Base-by-base conservation (phyloP, 305 asterid genomes). In the Solanum hybrid region DNA sequence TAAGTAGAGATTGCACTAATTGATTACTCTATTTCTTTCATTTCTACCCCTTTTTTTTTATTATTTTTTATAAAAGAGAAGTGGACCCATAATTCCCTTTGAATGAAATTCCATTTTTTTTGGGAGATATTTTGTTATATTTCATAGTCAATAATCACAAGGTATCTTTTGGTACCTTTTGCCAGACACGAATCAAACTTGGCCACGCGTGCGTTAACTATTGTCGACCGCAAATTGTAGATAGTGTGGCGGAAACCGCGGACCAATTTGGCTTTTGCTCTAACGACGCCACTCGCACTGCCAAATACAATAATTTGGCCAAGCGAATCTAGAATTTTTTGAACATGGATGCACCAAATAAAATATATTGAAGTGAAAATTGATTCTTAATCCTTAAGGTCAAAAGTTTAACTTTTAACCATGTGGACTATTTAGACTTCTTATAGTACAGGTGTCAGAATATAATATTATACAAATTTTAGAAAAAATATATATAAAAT, bases 51-150 rank as follows among this genome's bases (percentile, higher is more conserved):
- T 34, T 5, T 34, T 37, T 37, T 11, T 3, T 38, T 31, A 31
- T 31, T 31, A 31, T 5, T 72, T 6, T 12, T 0, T 4, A 5
- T 27, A 27, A 69, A 72, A 45, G 36, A 5, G 78, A 72, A 75
- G n/a, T 29, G 79, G 79, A 31, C 79, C 37, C 37, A 31, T 7
- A 29, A 75, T 31, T 29, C 6, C 1, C 12, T 14, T 15, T 14
- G n/a, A 72, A 72, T 78, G 10, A 75, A 89, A 37, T 89, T 72
- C 82, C 64, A 2, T 81, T 1, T 84, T 37, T 12, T 3, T 12
- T 1, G 17, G 69, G 87, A 60, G 77, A 35, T 24, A 66, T 89
- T 87, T 76, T 76, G 86, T 45, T 89, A 90, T 78, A 88, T 75
- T 82, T 87, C 78, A 37, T 45, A 64, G 88, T 64, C 86, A 60